Conservation (phyloP, 2,329 filamentous ascomycete genomes). For the Botrytis sinoallii region DNA sequence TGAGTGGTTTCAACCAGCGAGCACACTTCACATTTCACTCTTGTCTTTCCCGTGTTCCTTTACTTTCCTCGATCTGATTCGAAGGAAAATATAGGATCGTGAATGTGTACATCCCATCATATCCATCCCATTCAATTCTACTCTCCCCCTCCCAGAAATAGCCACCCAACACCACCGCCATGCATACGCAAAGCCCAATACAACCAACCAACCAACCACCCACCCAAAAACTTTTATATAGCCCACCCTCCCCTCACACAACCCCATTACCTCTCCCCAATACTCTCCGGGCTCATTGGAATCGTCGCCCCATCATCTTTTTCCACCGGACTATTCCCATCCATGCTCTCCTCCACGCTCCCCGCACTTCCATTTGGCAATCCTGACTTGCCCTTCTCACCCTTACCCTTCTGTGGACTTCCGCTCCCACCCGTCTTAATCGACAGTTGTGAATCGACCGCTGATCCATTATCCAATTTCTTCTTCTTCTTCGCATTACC, state of each 20-base stretch:
- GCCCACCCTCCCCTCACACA: background rate
- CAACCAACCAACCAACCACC: background rate
- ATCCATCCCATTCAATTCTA: background rate
- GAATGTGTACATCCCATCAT: background rate
- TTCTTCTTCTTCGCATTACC: constrained; percentile 85
- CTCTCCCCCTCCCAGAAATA: background rate
- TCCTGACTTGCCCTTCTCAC: constrained; percentile 51
- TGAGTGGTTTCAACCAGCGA: background rate
- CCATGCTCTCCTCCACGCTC: constrained; percentile 58
- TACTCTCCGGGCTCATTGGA: constrained; percentile 82
- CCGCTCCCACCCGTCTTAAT: constrained; percentile 37
- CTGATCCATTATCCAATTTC: constrained; percentile 60
- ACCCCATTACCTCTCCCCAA: constrained; percentile 20
- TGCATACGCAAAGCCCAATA: background rate
- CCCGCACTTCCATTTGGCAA: constrained; percentile 42
- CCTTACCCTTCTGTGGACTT: constrained; percentile 41
- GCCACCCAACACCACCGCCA: background rate
- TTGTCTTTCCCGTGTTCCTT: background rate
- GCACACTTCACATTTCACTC: background rate
- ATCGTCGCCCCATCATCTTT: constrained; percentile 67
- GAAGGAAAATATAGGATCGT: background rate
- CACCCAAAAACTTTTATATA: constrained; percentile 11
- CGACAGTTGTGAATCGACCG: constrained; percentile 37
- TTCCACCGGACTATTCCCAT: constrained; percentile 52
- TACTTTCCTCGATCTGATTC: background rate